phyloP scores from a whole-genome alignment of 1,139 yeast genomes.

The Insectozyma bohioensis region DNA sequence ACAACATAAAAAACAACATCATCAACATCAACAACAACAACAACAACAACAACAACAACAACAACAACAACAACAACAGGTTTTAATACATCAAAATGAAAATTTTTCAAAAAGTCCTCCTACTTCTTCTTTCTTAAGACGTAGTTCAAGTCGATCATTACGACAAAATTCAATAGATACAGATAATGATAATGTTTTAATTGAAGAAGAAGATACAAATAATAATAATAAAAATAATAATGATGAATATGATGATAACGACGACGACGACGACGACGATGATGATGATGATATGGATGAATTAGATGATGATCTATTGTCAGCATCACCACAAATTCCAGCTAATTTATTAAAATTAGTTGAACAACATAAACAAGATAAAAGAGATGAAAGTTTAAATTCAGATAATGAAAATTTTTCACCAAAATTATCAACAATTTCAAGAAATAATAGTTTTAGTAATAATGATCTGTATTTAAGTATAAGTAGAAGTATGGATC shows the following conservation, averaged over 20 bases:
- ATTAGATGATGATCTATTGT: constrained; percentile 50
- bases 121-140: too few species aligned
- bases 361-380: constrained; percentile 47
- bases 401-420: constrained; percentile 15
- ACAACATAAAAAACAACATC: constrained; percentile 10
- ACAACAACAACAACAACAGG: constrained; percentile 4
- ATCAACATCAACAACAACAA: constrained; percentile 5
- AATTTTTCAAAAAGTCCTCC: constrained; percentile 3
- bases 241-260: constrained; percentile 15
- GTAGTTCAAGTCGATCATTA: constrained; percentile 1
- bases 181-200: constrained; percentile 3
- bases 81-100: too few species aligned
- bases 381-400: constrained; percentile 5
- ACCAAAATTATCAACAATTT: constrained; percentile 23
- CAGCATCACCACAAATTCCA: constrained; percentile 70
- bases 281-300: constrained; percentile 42
- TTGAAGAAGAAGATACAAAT: too few species aligned
- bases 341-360: constrained; percentile 56
- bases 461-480: constrained; percentile 22
- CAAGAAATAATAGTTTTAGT: constrained; percentile 25
- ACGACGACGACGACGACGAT: constrained; percentile 20
- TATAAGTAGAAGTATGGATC: constrained; percentile 23
- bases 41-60: constrained; percentile 9
- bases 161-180: constrained; percentile 9
- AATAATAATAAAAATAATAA: too few species aligned